Evolutionary conservation across 139 green algal genomes (phyloP).

Genomic region (Mychonastes homosphaera): DNA sequence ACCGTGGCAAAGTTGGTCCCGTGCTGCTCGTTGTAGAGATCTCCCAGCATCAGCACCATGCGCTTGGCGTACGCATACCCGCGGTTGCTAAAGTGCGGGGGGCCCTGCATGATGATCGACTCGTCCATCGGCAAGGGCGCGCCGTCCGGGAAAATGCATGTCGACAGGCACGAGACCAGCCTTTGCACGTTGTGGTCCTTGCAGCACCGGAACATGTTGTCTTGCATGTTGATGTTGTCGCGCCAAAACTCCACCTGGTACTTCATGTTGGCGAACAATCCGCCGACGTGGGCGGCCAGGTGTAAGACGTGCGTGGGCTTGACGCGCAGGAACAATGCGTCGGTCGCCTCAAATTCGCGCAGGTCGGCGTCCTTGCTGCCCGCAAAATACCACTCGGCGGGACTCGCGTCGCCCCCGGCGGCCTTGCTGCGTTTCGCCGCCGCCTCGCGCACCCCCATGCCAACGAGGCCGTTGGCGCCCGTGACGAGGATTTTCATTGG

Average conservation of each 20-base stretch:
- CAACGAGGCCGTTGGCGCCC: slow-evolving; percentile 33
- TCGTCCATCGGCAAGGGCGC: slow-evolving; percentile 47
- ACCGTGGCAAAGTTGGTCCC: slow-evolving; percentile 46
- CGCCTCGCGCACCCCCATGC: slow-evolving; percentile 28
- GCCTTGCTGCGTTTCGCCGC: slow-evolving; percentile 12
- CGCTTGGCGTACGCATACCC: slow-evolving; percentile 44
- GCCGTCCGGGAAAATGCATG: slow-evolving; percentile 48
- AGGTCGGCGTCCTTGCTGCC: slow-evolving; percentile 38
- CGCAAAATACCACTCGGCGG: slow-evolving; percentile 40
- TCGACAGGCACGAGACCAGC: slow-evolving; percentile 48
- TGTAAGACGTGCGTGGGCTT: slow-evolving; percentile 44
- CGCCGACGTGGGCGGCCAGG: slow-evolving; percentile 37
- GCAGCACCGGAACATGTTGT: slow-evolving; percentile 42
- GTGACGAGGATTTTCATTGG: slow-evolving; percentile 31
- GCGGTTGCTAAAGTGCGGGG: slow-evolving; percentile 40
- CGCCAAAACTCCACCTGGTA: slow-evolving; percentile 36
- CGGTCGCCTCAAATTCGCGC: slow-evolving; percentile 17
- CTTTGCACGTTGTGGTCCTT: slow-evolving; percentile 32
- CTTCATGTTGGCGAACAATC: slow-evolving; percentile 47
- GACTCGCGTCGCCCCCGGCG: slow-evolving; percentile 21
- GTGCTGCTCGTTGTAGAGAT: slow-evolving; percentile 39
- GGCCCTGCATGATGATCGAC: slow-evolving; percentile 43
- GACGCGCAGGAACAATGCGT: slow-evolving; percentile 32
- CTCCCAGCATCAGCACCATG: slow-evolving; percentile 40
- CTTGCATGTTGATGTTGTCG: slow-evolving; percentile 39